These are phyloP conservation scores for Metarhizium sp. DNA, from an alignment of 2,329 filamentous ascomycete genomes.

Conservation along the genomic window DNA sequence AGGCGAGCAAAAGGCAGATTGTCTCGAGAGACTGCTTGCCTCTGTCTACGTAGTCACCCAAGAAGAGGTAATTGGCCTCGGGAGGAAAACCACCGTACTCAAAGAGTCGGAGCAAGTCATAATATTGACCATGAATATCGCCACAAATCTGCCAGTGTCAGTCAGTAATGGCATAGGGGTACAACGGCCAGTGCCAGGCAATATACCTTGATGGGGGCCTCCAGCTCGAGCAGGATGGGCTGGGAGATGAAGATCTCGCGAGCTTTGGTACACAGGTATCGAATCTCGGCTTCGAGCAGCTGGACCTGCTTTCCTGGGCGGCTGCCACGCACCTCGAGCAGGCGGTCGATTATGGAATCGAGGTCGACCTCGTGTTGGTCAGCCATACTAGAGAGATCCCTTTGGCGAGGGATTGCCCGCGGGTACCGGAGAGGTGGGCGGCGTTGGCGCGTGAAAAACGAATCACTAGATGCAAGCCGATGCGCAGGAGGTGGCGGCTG, in stretches of 20 bases:
- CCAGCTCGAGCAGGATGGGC: slow-evolving; percentile 92
- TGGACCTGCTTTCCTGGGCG: slow-evolving; percentile 98
- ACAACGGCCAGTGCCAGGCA: slow-evolving; percentile 2
- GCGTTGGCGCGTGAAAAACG: slow-evolving; percentile 14
- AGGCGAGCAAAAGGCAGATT: slow-evolving; percentile 90
- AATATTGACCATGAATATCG: slow-evolving; percentile 99
- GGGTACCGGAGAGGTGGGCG: slow-evolving; percentile 16
- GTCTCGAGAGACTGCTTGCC: slow-evolving; percentile 99
- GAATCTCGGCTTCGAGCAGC: slow-evolving; percentile 90
- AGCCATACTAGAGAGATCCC: slow-evolving; percentile 41
- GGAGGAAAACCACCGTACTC: slow-evolving; percentile 98
- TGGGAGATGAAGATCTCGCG: slow-evolving; percentile 99
- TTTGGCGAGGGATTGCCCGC: slow-evolving; percentile 29
- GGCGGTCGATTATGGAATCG: slow-evolving; percentile 97
- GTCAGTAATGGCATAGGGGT: neutral
- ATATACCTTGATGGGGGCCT: slow-evolving; percentile 95
- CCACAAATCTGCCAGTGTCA: slow-evolving; percentile 72
- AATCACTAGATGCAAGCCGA: slow-evolving; percentile 17
- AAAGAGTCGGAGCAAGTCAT: slow-evolving; percentile 92
- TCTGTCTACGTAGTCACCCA: slow-evolving; percentile 97
- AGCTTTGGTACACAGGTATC: slow-evolving; percentile 95
- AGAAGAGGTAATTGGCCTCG: slow-evolving; percentile 98
- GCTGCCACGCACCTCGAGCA: slow-evolving; percentile 95
- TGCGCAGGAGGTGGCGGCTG: slow-evolving; percentile 19
- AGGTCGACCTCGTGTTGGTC: slow-evolving; percentile 85